Evolutionary conservation across 148 eudicot species (phyloP), one percentile per base, ranked within the genome.

Genomic region (Suaeda aralocaspica): DNA sequence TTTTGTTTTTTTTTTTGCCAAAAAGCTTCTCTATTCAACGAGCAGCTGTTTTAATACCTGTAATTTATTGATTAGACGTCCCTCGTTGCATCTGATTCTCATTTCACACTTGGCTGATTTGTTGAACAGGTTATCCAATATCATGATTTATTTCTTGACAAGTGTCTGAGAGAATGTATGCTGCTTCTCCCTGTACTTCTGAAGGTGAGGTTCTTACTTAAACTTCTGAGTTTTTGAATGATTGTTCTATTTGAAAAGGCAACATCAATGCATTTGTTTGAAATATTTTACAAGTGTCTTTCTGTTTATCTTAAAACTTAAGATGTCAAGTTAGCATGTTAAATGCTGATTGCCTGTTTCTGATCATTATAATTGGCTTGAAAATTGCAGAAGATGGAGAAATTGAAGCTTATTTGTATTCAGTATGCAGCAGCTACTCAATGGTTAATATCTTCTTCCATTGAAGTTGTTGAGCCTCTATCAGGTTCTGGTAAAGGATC

Each of bases 161-260:
- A 95, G 80, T 91, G 99, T 71, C 80, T 95, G 64, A 85, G 91
- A 80, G 99, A 95, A 77, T 95, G 99, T 78, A 86, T 92, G 85
- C 90, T 95, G 53, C 99, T 95, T 79, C 80, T 93, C 58, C 99
- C 99, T 28, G 90, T 80, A 75, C 92, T 91, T 74, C 77, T 91
- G 45, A 91, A 84, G 99, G 97, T 95, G 72, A 74, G 24, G 4
- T 67, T 70, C 55, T 64, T 49, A 18, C 22, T 19, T 49, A 19
- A 4, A 49, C 51, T 29, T 45, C 33, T 59, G 29, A 18, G 30
- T 67, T 14, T 8, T 42, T 56, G 9, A n/a, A 50, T 24, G n/a
- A 36, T 36, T 36, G 11, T 5, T 45, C 2, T 14, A 45, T 51
- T 19, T 22, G 57, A 22, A 9, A 19, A 56, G 36, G 2, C 45